phyloP scores from a whole-genome alignment of 2,329 filamentous ascomycete genomes.

The Colletotrichum gigasporum region DNA sequence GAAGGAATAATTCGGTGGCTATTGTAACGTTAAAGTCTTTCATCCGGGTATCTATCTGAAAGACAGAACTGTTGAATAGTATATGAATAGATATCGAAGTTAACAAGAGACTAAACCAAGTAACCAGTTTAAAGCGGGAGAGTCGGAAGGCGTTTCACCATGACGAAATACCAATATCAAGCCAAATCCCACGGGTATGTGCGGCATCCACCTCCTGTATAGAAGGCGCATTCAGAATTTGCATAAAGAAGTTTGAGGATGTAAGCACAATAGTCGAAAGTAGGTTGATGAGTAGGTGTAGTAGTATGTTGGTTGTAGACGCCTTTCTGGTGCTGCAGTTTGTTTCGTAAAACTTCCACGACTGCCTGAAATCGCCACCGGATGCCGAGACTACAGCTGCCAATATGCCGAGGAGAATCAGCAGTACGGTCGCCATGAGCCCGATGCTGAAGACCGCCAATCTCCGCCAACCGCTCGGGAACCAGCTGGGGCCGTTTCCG shows the following conservation, averaged over 20 bases:
- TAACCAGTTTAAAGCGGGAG: constrained; percentile 31
- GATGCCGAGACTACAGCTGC: background rate
- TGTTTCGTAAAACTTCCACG: background rate
- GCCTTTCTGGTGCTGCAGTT: background rate
- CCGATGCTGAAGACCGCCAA: background rate
- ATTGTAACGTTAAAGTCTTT: constrained; percentile 28
- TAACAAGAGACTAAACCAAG: constrained; percentile 35
- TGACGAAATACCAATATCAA: constrained; percentile 56
- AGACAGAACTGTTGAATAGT: constrained; percentile 35
- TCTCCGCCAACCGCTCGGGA: background rate
- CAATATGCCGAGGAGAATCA: background rate
- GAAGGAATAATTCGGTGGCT: constrained; percentile 24
- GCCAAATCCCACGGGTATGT: constrained; percentile 50
- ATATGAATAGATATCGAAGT: constrained; percentile 40
- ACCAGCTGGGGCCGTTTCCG: too few species aligned
- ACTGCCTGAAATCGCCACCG: background rate
- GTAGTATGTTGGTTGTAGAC: background rate
- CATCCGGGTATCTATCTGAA: constrained; percentile 22
- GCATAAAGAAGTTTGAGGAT: constrained; percentile 34
- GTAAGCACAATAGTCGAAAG: constrained; percentile 2
- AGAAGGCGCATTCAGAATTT: constrained; percentile 29
- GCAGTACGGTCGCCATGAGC: background rate
- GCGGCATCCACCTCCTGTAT: constrained; percentile 45
- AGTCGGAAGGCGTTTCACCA: constrained; percentile 43
- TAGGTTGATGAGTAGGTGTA: constrained; percentile 59